A percentile compares a stretch with the other conserved stretches of the same genome.
These are phyloP conservation scores for Trypanosoma brucei DNA, from an alignment of 208 protist species.

Conservation along the genomic window DNA sequence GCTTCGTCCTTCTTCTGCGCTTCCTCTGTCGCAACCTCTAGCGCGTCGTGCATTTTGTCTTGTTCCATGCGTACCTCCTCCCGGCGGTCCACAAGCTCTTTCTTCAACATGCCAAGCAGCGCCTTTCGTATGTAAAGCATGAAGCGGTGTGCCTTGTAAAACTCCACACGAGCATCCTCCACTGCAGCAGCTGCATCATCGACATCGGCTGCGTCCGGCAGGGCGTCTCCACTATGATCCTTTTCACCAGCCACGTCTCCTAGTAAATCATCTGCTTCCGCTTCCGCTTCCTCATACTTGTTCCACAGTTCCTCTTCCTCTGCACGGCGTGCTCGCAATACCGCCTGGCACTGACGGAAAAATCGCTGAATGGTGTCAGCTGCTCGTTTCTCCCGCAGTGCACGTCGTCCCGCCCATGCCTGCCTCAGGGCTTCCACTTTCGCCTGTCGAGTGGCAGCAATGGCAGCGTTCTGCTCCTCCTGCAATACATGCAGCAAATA, in stretches of 20 bases:
- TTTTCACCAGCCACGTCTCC: slow-evolving; percentile 15
- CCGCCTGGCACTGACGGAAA: slow-evolving; percentile 34
- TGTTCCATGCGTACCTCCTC: slow-evolving; percentile 46
- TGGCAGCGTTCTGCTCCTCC: slow-evolving; percentile 51
- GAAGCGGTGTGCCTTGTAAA: slow-evolving; percentile 73
- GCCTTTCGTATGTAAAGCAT: slow-evolving; percentile 60
- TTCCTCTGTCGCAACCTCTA: slow-evolving; percentile 25
- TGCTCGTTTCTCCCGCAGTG: slow-evolving; percentile 59
- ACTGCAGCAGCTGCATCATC: slow-evolving; percentile 37
- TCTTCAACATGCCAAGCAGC: slow-evolving; percentile 56
- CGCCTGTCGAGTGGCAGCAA: slow-evolving; percentile 20
- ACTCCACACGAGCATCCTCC: slow-evolving; percentile 42
- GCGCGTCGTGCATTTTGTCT: slow-evolving; percentile 36
- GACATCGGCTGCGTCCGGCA: slow-evolving; percentile 21
- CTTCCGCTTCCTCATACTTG: slow-evolving; percentile 53
- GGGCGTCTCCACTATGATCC: slow-evolving; percentile 16
- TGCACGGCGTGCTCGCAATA: slow-evolving; percentile 31
- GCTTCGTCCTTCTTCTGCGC: slow-evolving; percentile 28
- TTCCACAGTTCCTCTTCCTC: slow-evolving; percentile 42
- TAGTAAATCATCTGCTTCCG: slow-evolving; percentile 68
- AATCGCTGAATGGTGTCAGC: slow-evolving; percentile 74
- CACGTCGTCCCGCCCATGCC: slow-evolving; percentile 47
- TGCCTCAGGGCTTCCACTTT: slow-evolving; percentile 49
- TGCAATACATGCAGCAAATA: slow-evolving; percentile 85
- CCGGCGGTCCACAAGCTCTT: slow-evolving; percentile 33